These are phyloP conservation scores for Zostera marina DNA, from an alignment of 116 monocot genomes.

Conservation along the genomic window DNA sequence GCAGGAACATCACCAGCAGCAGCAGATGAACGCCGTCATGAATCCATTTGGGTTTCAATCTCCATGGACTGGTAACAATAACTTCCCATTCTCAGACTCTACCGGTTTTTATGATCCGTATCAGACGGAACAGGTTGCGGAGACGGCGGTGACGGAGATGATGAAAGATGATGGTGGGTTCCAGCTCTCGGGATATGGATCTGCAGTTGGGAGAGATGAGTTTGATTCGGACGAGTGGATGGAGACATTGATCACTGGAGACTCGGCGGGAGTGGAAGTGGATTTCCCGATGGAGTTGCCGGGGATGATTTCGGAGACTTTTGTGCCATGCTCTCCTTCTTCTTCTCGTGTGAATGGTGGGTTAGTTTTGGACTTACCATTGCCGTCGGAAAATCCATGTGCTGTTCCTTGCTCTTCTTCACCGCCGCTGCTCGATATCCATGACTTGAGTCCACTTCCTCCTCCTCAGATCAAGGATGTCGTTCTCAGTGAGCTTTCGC, in stretches of 20 bases:
- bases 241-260: constrained; percentile 67
- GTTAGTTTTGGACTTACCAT: constrained; percentile 22
- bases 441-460: constrained; percentile 11
- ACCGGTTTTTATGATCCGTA: constrained; percentile 13
- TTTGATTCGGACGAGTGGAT: constrained; percentile 93
- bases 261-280: constrained; percentile 27
- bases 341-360: constrained; percentile 37
- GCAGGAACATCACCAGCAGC: constrained; percentile 19
- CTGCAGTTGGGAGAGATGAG: constrained; percentile 13
- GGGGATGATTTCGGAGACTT: constrained; percentile 23
- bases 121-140: not conserved
- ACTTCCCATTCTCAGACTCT: constrained; percentile 33
- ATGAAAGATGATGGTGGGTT: constrained; percentile 11
- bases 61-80: constrained; percentile 8
- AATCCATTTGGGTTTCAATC: not conserved
- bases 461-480: constrained; percentile 3
- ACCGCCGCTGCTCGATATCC: constrained; percentile 3
- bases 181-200: constrained; percentile 14
- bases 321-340: constrained; percentile 16
- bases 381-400: constrained; percentile 4
- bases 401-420: constrained; percentile 5
- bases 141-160: constrained; percentile 2
- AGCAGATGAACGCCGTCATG: constrained; percentile 7
- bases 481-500: not conserved
- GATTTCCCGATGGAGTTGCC: constrained; percentile 11